Evolutionary conservation across 352 stramenopile genomes (phyloP), one percentile per base, ranked within the genome.

Genomic region (Phytophthora foliorum): DNA sequence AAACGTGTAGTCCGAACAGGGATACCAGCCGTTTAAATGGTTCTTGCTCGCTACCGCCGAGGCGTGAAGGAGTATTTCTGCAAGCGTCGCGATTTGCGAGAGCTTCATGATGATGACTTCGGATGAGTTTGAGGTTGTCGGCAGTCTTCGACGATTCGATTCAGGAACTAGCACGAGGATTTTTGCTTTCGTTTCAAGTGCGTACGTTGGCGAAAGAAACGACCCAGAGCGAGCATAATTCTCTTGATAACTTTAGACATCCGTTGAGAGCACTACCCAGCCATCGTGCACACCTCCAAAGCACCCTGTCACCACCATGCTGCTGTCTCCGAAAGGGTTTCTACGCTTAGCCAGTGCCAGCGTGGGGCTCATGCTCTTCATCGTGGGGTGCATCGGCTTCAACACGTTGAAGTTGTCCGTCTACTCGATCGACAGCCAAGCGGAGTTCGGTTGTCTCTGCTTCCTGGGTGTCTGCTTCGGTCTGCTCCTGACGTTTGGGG

Each of bases 391-490:
- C 32, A 64, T 77, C 0, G 84, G 82, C 17, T 90, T 92, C 63
- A 62, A 81, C 25, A 81, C 84, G 29, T 52, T 87, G 8, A 69
- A 71, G 22, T 44, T 73, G 44, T 75, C 78, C 2, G 50, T 44
- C 3, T 57, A 67, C 22, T 62, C 71, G 6, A 56, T 91, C 8
- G 84, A 86, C 29, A 81, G 68, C 27, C 77, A 80, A 51, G 83
- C 82, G 34, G 85, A 77, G 46, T 90, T 91, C 42, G 82, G 82
- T 11, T 94, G 86, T 61, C 77, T 94, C 51, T 91, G 86, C 69
- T 89, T 94, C 63, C 68, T 92, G 32, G 86, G 82, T 27, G 72
- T 83, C 21, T 82, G 80, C 60, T 93, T 93, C 68, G 84, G 86
- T 6, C 36, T 77, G 22, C 52, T 93, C 6, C 67, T 94, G 1